These are phyloP conservation scores for Lasiosphaeria hispida DNA, from an alignment of 495 filamentous ascomycete genomes.

Conservation along the genomic window DNA sequence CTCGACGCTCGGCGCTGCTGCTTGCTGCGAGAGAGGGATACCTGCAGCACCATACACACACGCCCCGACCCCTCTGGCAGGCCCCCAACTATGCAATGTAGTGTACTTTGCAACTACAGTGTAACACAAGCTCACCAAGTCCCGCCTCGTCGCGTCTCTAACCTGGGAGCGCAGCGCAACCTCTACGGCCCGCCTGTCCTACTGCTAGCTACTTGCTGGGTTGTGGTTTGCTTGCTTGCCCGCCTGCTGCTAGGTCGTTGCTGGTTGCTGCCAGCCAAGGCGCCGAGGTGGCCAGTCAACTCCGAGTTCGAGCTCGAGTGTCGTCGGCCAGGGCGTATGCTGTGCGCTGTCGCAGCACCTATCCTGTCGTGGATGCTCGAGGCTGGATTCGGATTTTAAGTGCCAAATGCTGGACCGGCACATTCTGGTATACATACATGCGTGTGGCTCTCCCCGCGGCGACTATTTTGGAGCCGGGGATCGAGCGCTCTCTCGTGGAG, in stretches of 20 bases:
- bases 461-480: slow-evolving; percentile 12
- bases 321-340: not conserved
- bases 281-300: not conserved
- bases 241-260: no score
- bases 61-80: not conserved
- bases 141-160: slow-evolving; percentile 4
- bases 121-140: slow-evolving; percentile 4
- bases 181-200: not conserved
- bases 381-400: no score
- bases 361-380: slow-evolving; percentile 2
- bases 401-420: no score
- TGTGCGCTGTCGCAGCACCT: not conserved
- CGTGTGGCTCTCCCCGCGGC: not conserved
- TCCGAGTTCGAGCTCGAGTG: slow-evolving; percentile 3
- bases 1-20: not conserved
- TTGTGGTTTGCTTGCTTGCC: not conserved
- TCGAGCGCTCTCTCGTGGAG: slow-evolving; percentile 1
- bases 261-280: not conserved
- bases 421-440: not conserved
- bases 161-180: not conserved
- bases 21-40: not conserved
- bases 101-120: slow-evolving; percentile 6
- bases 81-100: not conserved
- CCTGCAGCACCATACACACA: slow-evolving; percentile 7
- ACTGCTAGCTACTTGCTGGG: not conserved